Conservation (phyloP, 2,329 filamentous ascomycete genomes). For the Pseudopyricularia cyperi region DNA sequence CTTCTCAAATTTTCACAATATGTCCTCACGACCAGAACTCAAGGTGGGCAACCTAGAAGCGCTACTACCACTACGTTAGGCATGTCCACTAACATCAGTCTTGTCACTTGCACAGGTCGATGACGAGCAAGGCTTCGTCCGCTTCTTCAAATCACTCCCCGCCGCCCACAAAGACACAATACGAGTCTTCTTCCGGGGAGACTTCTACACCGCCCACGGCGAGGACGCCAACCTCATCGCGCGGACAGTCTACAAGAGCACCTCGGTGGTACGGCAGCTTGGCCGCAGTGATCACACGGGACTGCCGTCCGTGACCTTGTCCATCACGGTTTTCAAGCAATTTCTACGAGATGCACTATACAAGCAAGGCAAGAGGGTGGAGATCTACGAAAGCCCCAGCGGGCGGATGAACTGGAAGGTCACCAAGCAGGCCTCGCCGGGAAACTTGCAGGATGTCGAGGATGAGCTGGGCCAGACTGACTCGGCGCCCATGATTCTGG, state of each 20-base stretch:
- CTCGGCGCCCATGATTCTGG: constrained; percentile 83
- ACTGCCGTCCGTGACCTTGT: constrained; percentile 89
- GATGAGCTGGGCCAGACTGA: constrained; percentile 83
- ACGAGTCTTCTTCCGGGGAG: constrained; percentile 83
- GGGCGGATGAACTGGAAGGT: constrained; percentile 87
- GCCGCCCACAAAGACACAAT: constrained; percentile 59
- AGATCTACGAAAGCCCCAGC: constrained; percentile 70
- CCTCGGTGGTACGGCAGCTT: constrained; percentile 82
- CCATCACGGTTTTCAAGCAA: constrained; percentile 85
- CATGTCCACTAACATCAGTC: background rate
- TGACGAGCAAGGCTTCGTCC: constrained; percentile 94
- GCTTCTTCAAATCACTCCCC: constrained; percentile 82
- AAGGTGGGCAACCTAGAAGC: constrained; percentile 33
- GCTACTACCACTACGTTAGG: background rate
- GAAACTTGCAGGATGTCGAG: constrained; percentile 92
- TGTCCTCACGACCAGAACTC: constrained; percentile 61
- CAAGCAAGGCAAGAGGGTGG: constrained; percentile 76
- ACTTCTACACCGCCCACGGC: constrained; percentile 92
- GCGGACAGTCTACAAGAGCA: constrained; percentile 87
- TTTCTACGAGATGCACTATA: constrained; percentile 92
- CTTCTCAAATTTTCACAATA: constrained; percentile 16
- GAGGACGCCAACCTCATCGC: constrained; percentile 77
- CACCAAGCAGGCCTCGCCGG: constrained; percentile 82
- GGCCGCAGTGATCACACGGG: constrained; percentile 74
- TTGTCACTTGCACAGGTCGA: constrained; percentile 51